A percentile compares a stretch with the other conserved stretches of the same genome.
Evolutionary conservation across 108 stramenopile species (phyloP).

Genomic region (Aurantiochytrium sp.): DNA sequence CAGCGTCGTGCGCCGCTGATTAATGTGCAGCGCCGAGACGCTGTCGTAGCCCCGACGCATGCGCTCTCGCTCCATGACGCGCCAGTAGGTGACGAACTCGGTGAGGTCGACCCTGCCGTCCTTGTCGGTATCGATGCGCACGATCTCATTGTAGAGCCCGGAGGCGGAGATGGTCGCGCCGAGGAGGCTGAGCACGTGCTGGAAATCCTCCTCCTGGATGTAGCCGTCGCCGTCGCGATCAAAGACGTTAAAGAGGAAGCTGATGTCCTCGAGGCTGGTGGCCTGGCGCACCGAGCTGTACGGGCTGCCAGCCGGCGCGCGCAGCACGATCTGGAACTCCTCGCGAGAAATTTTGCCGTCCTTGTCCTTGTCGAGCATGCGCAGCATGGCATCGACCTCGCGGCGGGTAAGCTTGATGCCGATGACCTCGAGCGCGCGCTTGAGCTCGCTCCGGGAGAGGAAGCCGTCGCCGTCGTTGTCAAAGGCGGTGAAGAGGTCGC

Average conservation of each 20-base stretch:
- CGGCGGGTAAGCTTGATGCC: background rate
- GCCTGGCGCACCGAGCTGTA: conserved; percentile 1
- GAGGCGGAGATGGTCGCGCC: background rate
- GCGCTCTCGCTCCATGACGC: conserved; percentile 22
- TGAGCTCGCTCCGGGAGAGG: background rate
- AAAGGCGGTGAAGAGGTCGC: background rate
- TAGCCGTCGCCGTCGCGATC: conserved; percentile 28
- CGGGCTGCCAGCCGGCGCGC: background rate
- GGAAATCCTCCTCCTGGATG: conserved; percentile 8
- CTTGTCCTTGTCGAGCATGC: background rate
- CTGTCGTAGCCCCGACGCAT: background rate
- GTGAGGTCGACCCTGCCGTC: background rate
- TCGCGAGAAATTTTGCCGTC: conserved; percentile 24
- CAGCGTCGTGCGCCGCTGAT: background rate
- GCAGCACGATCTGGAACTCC: conserved; percentile 12
- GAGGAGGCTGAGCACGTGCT: background rate
- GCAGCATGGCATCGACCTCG: conserved; percentile 21
- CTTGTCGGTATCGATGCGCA: background rate
- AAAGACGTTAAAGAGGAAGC: background rate
- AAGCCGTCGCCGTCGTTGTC: background rate
- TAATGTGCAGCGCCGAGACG: background rate
- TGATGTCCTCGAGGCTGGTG: background rate
- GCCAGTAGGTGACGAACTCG: conserved; percentile 1
- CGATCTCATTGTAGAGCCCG: background rate
- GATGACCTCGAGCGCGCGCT: background rate